These are phyloP conservation scores for Carex cristatella DNA, from an alignment of 176 grass and related monocot genomes.

Conservation along the genomic window DNA sequence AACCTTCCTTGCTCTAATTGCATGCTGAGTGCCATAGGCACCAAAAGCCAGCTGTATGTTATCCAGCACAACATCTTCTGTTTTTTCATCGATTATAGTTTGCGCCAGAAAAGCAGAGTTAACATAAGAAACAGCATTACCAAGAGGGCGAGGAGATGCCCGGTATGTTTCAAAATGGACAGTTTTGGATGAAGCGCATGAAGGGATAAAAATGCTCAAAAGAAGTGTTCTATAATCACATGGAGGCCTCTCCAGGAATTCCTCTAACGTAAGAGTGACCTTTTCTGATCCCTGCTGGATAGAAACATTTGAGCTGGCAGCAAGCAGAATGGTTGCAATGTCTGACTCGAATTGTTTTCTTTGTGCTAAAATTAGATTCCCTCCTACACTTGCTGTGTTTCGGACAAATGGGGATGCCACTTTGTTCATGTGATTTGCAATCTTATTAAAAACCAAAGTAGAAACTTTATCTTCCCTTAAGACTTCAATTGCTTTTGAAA, in stretches of 20 bases:
- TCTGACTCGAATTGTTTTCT: conserved; percentile 55
- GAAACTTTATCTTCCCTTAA: conserved; percentile 27
- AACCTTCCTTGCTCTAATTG: conserved; percentile 59
- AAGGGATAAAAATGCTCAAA: conserved; percentile 58
- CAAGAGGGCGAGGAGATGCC: conserved; percentile 54
- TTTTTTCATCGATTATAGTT: conserved; percentile 30
- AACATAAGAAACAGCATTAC: conserved; percentile 70
- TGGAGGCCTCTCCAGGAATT: conserved; percentile 52
- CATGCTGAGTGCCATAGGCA: conserved; percentile 68
- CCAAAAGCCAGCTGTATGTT: conserved; percentile 60
- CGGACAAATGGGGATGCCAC: conserved; percentile 61
- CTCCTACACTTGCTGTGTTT: conserved; percentile 70
- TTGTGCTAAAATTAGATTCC: conserved; percentile 71
- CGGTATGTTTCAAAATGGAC: conserved; percentile 56
- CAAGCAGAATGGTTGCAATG: conserved; percentile 71
- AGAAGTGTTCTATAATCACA: conserved; percentile 37
- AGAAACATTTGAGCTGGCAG: conserved; percentile 38
- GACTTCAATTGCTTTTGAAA: conserved; percentile 42
- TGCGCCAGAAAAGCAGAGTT: conserved; percentile 52
- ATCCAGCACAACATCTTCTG: conserved; percentile 24
- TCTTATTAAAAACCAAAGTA: conserved; percentile 43
- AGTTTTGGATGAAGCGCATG: conserved; percentile 21
- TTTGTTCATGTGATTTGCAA: conserved; percentile 74
- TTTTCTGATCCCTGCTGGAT: conserved; percentile 36
- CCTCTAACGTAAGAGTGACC: conserved; percentile 47